Evolutionary conservation across 2,329 filamentous ascomycete genomes (phyloP), one percentile per base, ranked within the genome.

Genomic region (Acrocalymma vagum): DNA sequence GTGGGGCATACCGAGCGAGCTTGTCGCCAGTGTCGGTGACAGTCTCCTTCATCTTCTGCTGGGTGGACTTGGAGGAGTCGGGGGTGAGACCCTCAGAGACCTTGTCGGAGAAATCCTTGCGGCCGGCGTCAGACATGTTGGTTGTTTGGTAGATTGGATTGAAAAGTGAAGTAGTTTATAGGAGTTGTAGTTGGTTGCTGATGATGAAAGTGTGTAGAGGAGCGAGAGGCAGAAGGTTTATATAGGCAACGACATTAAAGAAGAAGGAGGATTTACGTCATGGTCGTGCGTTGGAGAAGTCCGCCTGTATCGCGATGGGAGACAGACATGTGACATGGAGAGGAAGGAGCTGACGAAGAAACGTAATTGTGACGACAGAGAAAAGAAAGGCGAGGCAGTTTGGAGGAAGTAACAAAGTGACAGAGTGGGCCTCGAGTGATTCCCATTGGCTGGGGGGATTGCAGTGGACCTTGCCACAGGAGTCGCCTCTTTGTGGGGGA

Each of bases 21-120:
- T 81, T 82, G 72, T 85, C 83, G 40, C 63, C 68, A 42, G 74
- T 74, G 55, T 80, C 79, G 48, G 80, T 84, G 62, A 79, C 33
- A 39, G 68, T 64, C 68, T 85, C 82, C 66, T 78, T 79, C 50
- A 78, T 53, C 75, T 84, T 82, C 51, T 83, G 72, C 59, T 76
- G 70, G 57, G 80, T 82, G 48, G 81, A 84, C 75, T 86, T 85
- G 70, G 76, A 68, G 62, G 75, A 75, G 67, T 85, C 76, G 44
- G 83, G 82, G 57, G 76, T 81, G 42, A 81, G 50, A 58, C 77
- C 72, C 77, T 85, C 80, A 62, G 72, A 69, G 48, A 76, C 70
- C 78, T 83, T 78, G 71, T 73, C 63, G 55, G 68, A 60, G 69
- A 82, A 77, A 70, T 82, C 80, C 72, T 85, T 85, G 79, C 82